phyloP scores from a whole-genome alignment of 805 yeast genomes.

The Candida oleophila region DNA sequence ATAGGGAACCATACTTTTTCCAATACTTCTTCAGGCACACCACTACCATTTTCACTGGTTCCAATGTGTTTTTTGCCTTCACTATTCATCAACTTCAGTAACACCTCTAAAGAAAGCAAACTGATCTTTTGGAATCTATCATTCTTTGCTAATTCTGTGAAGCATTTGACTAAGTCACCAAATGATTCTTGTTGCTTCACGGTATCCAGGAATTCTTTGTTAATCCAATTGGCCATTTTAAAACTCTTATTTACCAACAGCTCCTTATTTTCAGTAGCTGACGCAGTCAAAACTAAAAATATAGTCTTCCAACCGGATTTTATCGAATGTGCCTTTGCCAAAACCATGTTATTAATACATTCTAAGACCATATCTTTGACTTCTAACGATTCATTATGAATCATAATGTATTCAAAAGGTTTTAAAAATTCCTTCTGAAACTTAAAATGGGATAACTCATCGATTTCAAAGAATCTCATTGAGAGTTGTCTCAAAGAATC shows the following conservation, averaged over 20 bases:
- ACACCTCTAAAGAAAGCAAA: constrained; percentile 74
- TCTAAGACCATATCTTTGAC: constrained; percentile 89
- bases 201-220: constrained; percentile 57
- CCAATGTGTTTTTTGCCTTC: constrained; percentile 39
- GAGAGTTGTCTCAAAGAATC: constrained; percentile 93
- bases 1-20: constrained; percentile 81
- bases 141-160: constrained; percentile 82
- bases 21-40: constrained; percentile 47
- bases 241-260: constrained; percentile 62
- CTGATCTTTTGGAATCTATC: constrained; percentile 77
- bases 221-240: constrained; percentile 60
- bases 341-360: constrained; percentile 82
- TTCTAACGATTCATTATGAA: constrained; percentile 61
- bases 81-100: constrained; percentile 52
- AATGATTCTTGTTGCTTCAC: constrained; percentile 71
- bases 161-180: constrained; percentile 65
- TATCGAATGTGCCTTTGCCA: constrained; percentile 68
- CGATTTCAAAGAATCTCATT: constrained; percentile 87
- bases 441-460: constrained; percentile 91
- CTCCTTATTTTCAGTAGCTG: constrained; percentile 63
- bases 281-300: constrained; percentile 71
- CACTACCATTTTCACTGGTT: constrained; percentile 47
- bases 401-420: constrained; percentile 82
- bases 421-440: constrained; percentile 91
- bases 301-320: constrained; percentile 95